phyloP scores from a whole-genome alignment of 1,284 basidiomycete genomes.

The Ceratobasidium papillatum region DNA sequence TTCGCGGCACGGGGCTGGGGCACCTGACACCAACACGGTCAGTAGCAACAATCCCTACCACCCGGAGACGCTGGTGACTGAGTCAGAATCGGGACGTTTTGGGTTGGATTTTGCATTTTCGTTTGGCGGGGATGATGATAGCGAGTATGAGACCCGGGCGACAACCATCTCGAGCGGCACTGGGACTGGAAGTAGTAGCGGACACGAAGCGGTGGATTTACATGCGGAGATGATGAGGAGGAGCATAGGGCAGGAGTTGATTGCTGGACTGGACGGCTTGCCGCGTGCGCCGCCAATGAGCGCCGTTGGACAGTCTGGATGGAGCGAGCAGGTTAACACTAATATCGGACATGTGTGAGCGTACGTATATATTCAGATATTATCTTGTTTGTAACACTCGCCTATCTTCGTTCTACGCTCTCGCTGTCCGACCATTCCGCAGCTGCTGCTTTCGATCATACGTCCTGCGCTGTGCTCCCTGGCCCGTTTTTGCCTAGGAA shows the following conservation, averaged over 20 bases:
- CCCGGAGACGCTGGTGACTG: slow-evolving; percentile 40
- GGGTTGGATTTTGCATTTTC: slow-evolving; percentile 24
- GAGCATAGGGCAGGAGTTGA: slow-evolving; percentile 21
- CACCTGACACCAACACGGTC: slow-evolving; percentile 40
- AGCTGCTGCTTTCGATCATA: background rate
- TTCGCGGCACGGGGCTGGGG: background rate
- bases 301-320: slow-evolving; percentile 27
- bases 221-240: slow-evolving; percentile 4
- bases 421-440: background rate
- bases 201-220: slow-evolving; percentile 31
- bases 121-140: slow-evolving; percentile 25
- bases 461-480: slow-evolving; percentile 1
- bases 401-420: background rate
- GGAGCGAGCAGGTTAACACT: slow-evolving; percentile 9
- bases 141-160: slow-evolving; percentile 24
- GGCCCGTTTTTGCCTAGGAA: background rate
- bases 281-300: slow-evolving; percentile 30
- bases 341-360: background rate
- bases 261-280: slow-evolving; percentile 2
- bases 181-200: slow-evolving; percentile 17
- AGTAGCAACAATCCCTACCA: slow-evolving; percentile 38
- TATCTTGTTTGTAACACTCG: background rate
- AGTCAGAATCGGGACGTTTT: slow-evolving; percentile 32
- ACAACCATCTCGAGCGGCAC: slow-evolving; percentile 27
- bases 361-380: background rate